phyloP scores from a whole-genome alignment of 805 yeast species.

The Zygotorulaspora danielsina region DNA sequence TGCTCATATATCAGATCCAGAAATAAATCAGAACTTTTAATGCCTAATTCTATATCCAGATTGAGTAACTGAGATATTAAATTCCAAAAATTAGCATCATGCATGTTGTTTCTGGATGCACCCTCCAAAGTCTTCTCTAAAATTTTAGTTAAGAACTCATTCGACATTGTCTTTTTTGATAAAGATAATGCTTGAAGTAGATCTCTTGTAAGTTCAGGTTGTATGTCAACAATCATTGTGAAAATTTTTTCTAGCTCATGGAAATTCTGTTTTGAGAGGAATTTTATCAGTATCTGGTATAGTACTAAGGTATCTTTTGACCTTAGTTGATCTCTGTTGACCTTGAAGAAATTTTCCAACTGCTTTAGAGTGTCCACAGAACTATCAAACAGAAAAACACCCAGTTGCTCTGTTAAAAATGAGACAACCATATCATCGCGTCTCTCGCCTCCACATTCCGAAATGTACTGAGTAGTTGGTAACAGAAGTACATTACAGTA shows the following conservation, averaged over 20 bases:
- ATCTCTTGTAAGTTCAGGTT: conserved; percentile 40
- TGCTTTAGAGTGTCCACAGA: conserved; percentile 16
- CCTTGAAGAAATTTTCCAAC: conserved; percentile 22
- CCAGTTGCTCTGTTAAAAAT: conserved; percentile 5
- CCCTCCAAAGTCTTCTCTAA: conserved; percentile 16
- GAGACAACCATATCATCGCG: conserved; percentile 1
- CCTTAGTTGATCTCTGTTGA: conserved; percentile 9
- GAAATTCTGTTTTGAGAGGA: conserved; percentile 25
- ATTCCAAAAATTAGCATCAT: conserved; percentile 38
- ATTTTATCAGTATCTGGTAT: conserved; percentile 23
- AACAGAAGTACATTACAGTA: conserved; percentile 24
- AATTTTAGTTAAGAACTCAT: conserved; percentile 42
- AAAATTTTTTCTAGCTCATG: conserved; percentile 45
- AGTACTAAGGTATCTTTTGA: conserved; percentile 13
- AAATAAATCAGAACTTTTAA: conserved; percentile 36
- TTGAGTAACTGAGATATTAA: conserved; percentile 46
- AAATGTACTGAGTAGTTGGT: conserved; percentile 22
- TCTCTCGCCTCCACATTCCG: conserved; percentile 2
- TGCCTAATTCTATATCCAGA: conserved; percentile 58
- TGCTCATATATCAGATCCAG: conserved; percentile 13
- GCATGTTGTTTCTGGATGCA: conserved; percentile 1
- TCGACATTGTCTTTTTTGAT: conserved; percentile 51
- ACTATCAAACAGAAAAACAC: conserved; percentile 16
- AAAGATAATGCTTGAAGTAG: conserved; percentile 46
- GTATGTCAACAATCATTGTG: conserved; percentile 38